A percentile compares a stretch with the other conserved stretches of the same genome.
phyloP scores from a whole-genome alignment of 2,329 filamentous ascomycete species.

The Neoascochyta sp. region DNA sequence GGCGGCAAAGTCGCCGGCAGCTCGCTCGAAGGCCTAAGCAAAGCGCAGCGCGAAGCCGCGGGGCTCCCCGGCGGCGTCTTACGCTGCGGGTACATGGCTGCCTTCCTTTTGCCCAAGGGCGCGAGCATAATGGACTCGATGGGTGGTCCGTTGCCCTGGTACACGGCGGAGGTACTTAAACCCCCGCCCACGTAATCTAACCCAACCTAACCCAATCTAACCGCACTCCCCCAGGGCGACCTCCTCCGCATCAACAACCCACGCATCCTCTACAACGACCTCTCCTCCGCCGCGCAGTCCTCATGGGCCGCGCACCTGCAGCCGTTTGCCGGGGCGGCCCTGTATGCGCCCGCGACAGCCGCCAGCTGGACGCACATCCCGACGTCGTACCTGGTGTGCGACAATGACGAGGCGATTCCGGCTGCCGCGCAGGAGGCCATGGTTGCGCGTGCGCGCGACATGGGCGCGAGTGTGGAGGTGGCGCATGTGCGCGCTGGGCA shows the following conservation, averaged over 20 bases:
- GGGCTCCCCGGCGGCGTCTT: constrained; percentile 41
- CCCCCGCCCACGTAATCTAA: neutral
- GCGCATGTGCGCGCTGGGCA: constrained; percentile 36
- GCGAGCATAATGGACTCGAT: constrained; percentile 30
- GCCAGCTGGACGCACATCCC: constrained; percentile 35
- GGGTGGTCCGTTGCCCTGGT: constrained; percentile 24
- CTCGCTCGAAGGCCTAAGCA: constrained; percentile 32
- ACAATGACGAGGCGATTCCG: constrained; percentile 35
- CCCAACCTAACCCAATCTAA: neutral
- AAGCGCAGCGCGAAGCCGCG: constrained; percentile 28
- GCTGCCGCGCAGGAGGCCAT: constrained; percentile 29
- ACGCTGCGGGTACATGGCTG: constrained; percentile 34
- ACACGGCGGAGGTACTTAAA: constrained; percentile 19
- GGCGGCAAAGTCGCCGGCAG: constrained; percentile 42
- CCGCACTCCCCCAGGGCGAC: constrained; percentile 1
- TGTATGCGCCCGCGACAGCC: constrained; percentile 20
- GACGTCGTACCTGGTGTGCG: constrained; percentile 36
- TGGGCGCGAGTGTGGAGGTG: constrained; percentile 26
- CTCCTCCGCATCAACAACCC: constrained; percentile 3
- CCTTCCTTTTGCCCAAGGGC: constrained; percentile 37
- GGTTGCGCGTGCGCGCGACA: constrained; percentile 19
- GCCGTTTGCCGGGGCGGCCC: constrained; percentile 24
- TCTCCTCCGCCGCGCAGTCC: constrained; percentile 17
- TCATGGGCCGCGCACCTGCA: constrained; percentile 15
- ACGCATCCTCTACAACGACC: constrained; percentile 28